Percentiles rank a stretch among this genome's conserved stretches.
phyloP scores from a whole-genome alignment of 331 rosid genomes.

The Malus hybrid region DNA sequence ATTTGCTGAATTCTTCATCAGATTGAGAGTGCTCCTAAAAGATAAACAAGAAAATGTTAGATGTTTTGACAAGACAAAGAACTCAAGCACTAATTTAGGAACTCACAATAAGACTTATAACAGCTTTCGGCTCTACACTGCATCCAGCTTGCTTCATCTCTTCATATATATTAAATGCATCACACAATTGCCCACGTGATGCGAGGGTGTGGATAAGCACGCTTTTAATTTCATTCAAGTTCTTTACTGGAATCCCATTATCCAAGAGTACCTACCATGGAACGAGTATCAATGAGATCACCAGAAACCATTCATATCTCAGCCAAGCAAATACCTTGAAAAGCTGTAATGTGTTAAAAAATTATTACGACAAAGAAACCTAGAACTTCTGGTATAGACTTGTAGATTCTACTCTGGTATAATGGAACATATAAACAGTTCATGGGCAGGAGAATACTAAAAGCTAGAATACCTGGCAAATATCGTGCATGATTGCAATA shows the following conservation, averaged over 20 bases:
- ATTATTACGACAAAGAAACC: background rate
- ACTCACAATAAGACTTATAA: slow-evolving; percentile 63
- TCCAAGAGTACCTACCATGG: slow-evolving; percentile 47
- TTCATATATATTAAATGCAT: slow-evolving; percentile 48
- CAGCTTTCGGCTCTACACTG: slow-evolving; percentile 64
- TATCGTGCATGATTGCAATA: background rate
- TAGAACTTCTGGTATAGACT: background rate
- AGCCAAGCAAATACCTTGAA: background rate
- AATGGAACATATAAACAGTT: background rate
- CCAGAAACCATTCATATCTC: background rate
- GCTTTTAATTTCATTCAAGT: slow-evolving; percentile 56
- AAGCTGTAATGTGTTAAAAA: background rate
- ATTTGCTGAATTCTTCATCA: slow-evolving; percentile 44
- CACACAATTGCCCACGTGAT: slow-evolving; percentile 47
- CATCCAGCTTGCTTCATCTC: slow-evolving; percentile 58
- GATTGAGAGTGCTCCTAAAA: slow-evolving; percentile 45
- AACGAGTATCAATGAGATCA: slow-evolving; percentile 8
- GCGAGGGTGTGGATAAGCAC: slow-evolving; percentile 74
- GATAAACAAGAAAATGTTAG: slow-evolving; percentile 1
- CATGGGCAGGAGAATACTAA: background rate
- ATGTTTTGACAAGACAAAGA: background rate
- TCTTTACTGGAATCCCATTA: slow-evolving; percentile 32
- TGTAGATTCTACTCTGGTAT: background rate
- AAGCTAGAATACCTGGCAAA: background rate
- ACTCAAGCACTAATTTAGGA: slow-evolving; percentile 8